These are phyloP conservation scores for Didymella glomerata DNA, from an alignment of 2,329 filamentous ascomycete species.

Conservation along the genomic window DNA sequence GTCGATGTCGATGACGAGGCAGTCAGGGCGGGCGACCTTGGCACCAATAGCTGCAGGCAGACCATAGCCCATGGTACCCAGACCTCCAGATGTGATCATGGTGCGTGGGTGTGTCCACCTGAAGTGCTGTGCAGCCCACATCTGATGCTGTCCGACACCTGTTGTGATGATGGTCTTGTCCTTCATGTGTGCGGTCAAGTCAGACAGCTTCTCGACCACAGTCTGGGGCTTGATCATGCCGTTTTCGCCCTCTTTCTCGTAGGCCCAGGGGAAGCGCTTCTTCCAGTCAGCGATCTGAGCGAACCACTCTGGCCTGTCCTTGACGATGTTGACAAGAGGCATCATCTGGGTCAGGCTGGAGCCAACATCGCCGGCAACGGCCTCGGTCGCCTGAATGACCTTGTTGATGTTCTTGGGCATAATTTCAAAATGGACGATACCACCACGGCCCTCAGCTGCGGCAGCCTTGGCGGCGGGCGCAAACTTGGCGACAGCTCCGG, in stretches of 20 bases:
- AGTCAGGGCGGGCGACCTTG: slow-evolving; percentile 83
- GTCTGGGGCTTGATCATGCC: slow-evolving; percentile 94
- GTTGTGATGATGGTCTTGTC: slow-evolving; percentile 87
- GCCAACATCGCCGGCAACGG: slow-evolving; percentile 90
- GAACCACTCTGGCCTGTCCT: slow-evolving; percentile 85
- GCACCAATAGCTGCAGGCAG: slow-evolving; percentile 94
- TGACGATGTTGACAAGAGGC: slow-evolving; percentile 71
- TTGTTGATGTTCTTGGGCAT: slow-evolving; percentile 99
- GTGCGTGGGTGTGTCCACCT: slow-evolving; percentile 89
- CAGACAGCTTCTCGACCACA: slow-evolving; percentile 87
- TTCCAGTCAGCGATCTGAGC: slow-evolving; percentile 91
- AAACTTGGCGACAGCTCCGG: slow-evolving; percentile 81
- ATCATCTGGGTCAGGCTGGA: slow-evolving; percentile 79
- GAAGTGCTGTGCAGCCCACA: slow-evolving; percentile 98
- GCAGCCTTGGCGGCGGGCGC: slow-evolving; percentile 87
- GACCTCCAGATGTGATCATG: slow-evolving; percentile 95
- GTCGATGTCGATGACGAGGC: slow-evolving; percentile 93
- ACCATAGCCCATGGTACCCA: slow-evolving; percentile 96
- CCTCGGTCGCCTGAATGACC: slow-evolving; percentile 94
- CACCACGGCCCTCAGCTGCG: slow-evolving; percentile 83
- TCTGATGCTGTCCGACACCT: slow-evolving; percentile 97
- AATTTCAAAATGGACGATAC: slow-evolving; percentile 97
- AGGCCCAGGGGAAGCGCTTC: slow-evolving; percentile 85
- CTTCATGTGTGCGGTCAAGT: slow-evolving; percentile 81
- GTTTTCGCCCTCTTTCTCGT: slow-evolving; percentile 77